These are phyloP conservation scores for Zea mays DNA, from an alignment of 176 grass and related monocot genomes.

Conservation along the genomic window DNA sequence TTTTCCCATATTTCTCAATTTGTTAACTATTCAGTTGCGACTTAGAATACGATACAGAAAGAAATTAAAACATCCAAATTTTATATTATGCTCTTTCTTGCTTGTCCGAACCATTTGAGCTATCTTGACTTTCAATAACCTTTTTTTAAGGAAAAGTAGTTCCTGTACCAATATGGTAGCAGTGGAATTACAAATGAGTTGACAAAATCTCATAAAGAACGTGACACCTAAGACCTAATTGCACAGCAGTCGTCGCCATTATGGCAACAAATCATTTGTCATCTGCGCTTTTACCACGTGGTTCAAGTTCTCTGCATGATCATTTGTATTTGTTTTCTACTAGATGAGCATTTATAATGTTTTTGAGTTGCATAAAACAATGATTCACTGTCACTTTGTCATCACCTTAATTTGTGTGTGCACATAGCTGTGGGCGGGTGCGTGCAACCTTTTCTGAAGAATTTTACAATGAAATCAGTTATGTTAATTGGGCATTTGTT, in stretches of 20 bases:
- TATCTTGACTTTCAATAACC: background rate
- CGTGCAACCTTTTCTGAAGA: constrained; percentile 14
- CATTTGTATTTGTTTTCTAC: background rate
- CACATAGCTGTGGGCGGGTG: background rate
- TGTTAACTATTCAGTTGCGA: background rate
- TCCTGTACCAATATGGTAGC: background rate
- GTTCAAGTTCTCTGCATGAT: constrained; percentile 14
- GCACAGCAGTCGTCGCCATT: no score
- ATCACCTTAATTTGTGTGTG: constrained; percentile 3
- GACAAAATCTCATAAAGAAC: background rate
- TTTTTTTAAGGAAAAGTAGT: background rate
- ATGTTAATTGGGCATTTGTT: constrained; percentile 21
- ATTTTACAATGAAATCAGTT: constrained; percentile 16
- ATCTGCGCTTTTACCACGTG: background rate
- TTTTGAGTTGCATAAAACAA: background rate
- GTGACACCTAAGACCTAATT: no score
- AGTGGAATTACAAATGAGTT: background rate
- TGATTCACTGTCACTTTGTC: background rate
- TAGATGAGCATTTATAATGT: constrained; percentile 15
- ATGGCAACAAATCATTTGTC: no score
- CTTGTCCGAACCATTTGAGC: background rate
- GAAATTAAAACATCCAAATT: background rate
- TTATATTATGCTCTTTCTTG: constrained; percentile 14
- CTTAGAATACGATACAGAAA: background rate
- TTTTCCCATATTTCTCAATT: background rate